phyloP scores from a whole-genome alignment of 805 yeast species.

The Saturnispora ahearnii region DNA sequence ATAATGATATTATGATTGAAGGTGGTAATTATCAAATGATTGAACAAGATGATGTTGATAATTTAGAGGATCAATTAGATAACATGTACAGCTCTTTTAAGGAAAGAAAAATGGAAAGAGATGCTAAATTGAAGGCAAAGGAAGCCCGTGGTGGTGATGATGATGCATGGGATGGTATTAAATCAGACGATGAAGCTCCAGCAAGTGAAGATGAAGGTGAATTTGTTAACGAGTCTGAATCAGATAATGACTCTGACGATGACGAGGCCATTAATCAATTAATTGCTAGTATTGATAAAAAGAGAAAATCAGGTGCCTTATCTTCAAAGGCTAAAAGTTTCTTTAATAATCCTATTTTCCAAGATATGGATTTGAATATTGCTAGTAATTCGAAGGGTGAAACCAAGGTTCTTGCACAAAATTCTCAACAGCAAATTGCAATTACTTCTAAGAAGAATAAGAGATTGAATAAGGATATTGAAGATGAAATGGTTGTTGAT shows the following conservation, averaged over 20 bases:
- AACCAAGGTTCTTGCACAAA: constrained; percentile 10
- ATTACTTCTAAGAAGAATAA: constrained; percentile 13
- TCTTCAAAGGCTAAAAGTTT: constrained; percentile 34
- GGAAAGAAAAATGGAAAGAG: constrained; percentile 54
- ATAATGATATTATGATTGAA: constrained; percentile 38
- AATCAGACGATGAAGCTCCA: constrained; percentile 34
- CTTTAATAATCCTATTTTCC: constrained; percentile 47
- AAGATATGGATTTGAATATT: constrained; percentile 34
- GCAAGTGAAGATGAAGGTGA: constrained; percentile 25
- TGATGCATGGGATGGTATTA: constrained; percentile 69
- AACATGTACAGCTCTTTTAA: constrained; percentile 71
- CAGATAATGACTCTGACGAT: constrained; percentile 39
- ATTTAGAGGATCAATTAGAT: constrained; percentile 74
- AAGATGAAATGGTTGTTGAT: neutral
- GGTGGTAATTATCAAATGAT: constrained; percentile 10
- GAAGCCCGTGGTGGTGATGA: constrained; percentile 66
- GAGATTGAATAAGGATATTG: constrained; percentile 10
- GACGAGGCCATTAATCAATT: constrained; percentile 54
- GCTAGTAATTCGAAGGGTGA: constrained; percentile 11
- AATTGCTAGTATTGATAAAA: constrained; percentile 44
- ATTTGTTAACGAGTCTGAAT: constrained; percentile 31
- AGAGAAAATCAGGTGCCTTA: constrained; percentile 36
- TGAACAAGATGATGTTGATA: constrained; percentile 48
- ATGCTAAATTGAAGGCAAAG: constrained; percentile 61
- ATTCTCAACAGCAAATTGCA: constrained; percentile 4